Conservation (phyloP, 2,329 filamentous ascomycete genomes). For the Pyrenophora teres region DNA sequence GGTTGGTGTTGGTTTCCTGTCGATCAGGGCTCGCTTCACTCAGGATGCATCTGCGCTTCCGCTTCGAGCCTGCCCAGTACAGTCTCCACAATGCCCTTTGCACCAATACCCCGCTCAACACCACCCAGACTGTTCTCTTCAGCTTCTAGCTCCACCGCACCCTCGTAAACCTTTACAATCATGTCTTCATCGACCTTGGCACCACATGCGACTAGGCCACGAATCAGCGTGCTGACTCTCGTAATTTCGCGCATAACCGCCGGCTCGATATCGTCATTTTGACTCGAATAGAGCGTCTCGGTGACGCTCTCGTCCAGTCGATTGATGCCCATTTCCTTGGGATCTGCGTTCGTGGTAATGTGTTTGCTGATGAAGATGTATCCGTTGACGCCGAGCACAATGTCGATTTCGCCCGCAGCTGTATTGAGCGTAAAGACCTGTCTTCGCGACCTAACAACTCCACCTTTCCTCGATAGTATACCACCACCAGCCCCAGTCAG, state of each 20-base stretch:
- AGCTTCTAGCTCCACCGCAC: conserved; percentile 74
- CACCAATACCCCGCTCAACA: conserved; percentile 35
- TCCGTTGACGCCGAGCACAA: conserved; percentile 92
- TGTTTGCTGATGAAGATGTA: conserved; percentile 96
- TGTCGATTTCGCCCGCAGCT: conserved; percentile 72
- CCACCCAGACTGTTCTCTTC: conserved; percentile 63
- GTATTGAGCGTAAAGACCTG: conserved; percentile 79
- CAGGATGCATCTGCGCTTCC: conserved; percentile 20
- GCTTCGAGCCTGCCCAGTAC: conserved; percentile 36
- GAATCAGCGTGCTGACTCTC: conserved; percentile 78
- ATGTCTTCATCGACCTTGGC: conserved; percentile 88
- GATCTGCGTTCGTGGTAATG: conserved; percentile 62
- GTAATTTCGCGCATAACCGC: conserved; percentile 87
- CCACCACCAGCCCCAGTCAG: conserved; percentile 79
- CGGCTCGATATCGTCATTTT: conserved; percentile 82
- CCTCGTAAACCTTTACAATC: conserved; percentile 80
- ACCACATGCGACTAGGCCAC: conserved; percentile 79
- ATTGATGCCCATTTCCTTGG: conserved; percentile 69
- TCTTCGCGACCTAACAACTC: conserved; percentile 80
- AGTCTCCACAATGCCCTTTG: conserved; percentile 39
- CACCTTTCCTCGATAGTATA: conserved; percentile 57
- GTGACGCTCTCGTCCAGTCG: conserved; percentile 86
- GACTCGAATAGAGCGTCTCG: conserved; percentile 86
- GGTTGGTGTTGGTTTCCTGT: background rate
- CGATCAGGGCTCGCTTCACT: conserved; percentile 11